These are phyloP conservation scores for Parafenestella ontariensis DNA, from an alignment of 2,329 filamentous ascomycete genomes.

Conservation along the genomic window DNA sequence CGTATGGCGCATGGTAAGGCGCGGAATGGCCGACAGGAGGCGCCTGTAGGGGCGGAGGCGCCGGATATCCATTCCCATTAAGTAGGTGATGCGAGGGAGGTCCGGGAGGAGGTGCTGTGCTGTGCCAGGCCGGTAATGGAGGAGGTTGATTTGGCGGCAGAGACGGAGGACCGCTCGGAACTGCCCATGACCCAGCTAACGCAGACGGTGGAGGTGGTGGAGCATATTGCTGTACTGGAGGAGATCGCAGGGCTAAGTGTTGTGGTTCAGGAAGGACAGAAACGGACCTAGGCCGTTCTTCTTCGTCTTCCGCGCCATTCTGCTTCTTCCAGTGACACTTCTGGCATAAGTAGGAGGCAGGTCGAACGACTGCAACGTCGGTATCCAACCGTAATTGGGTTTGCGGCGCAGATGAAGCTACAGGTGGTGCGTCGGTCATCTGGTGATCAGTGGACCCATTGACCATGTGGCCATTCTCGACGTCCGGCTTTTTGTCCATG, in stretches of 20 bases:
- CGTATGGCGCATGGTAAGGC: conserved; percentile 44
- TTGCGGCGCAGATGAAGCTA: conserved; percentile 19
- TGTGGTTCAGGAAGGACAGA: conserved; percentile 43
- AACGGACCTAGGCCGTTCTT: conserved; percentile 37
- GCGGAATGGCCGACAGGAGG: conserved; percentile 34
- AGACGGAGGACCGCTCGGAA: conserved; percentile 25
- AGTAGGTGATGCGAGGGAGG: conserved; percentile 37
- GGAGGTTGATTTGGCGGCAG: conserved; percentile 34
- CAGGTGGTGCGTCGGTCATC: conserved; percentile 40
- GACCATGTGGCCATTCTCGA: conserved; percentile 24
- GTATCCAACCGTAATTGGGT: conserved; percentile 32
- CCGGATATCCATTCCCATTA: conserved; percentile 41
- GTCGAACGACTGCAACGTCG: conserved; percentile 17
- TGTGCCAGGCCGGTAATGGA: conserved; percentile 41
- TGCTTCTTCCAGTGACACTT: conserved; percentile 58
- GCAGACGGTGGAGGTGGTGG: conserved; percentile 19
- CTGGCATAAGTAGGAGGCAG: conserved; percentile 52
- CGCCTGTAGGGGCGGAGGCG: conserved; percentile 29
- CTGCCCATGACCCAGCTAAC: conserved; percentile 28
- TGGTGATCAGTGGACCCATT: conserved; percentile 35
- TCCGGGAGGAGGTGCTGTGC: conserved; percentile 30
- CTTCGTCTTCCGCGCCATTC: conserved; percentile 41
- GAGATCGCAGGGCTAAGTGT: conserved; percentile 42
- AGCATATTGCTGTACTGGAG: conserved; percentile 37
- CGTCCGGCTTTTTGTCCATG: conserved; percentile 19